Percentiles rank a stretch among this genome's conserved stretches.
phyloP scores from a whole-genome alignment of 2,329 filamentous ascomycete genomes.

The Trichoderma sp. region DNA sequence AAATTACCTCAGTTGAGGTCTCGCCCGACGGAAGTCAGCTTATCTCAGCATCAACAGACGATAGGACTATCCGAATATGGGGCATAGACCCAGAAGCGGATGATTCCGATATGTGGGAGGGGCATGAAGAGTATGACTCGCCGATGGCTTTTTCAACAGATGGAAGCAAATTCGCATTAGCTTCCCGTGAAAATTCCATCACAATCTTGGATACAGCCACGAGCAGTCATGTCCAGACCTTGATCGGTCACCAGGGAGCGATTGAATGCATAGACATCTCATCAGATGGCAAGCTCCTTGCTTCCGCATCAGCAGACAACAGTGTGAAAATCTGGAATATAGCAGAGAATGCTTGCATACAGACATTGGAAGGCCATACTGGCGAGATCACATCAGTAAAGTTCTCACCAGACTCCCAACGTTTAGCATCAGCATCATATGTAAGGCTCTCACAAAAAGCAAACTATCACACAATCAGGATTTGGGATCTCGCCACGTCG shows the following conservation, averaged over 20 bases:
- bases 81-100: neutral
- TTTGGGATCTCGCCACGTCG: conserved; percentile 6
- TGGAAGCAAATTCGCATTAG: neutral
- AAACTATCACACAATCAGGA: neutral
- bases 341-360: neutral
- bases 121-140: rapidly evolving
- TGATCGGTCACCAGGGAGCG: neutral
- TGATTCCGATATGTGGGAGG: neutral
- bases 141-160: neutral
- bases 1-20: neutral
- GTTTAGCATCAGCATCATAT: neutral
- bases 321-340: neutral
- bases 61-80: neutral
- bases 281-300: neutral
- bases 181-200: neutral
- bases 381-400: neutral
- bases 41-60: rapidly evolving
- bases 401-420: conserved; percentile 1
- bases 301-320: neutral
- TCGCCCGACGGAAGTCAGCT: neutral
- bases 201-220: neutral
- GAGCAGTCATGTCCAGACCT: neutral
- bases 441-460: too few species aligned
- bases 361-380: neutral
- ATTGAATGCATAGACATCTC: neutral